Evolutionary conservation across 164 flowering plant species (phyloP).

Genomic region (Vitis labrusca): DNA sequence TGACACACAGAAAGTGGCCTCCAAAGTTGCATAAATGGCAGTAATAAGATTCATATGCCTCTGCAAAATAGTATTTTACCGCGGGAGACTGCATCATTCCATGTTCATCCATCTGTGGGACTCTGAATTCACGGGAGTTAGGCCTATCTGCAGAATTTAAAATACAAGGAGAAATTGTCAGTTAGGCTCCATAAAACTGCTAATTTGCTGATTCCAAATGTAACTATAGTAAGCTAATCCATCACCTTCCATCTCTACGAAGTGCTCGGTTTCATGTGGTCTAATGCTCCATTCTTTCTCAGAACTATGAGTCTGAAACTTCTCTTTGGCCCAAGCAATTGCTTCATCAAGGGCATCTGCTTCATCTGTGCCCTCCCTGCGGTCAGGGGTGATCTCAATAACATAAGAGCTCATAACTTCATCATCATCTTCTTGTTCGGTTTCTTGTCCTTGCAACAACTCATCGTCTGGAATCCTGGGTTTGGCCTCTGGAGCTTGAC

Average conservation of each 20-base stretch:
- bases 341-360: slow-evolving; percentile 71
- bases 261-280: slow-evolving; percentile 4
- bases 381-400: slow-evolving; percentile 57
- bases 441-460: slow-evolving; percentile 13
- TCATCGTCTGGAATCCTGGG: slow-evolving; percentile 5
- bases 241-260: slow-evolving; percentile 16
- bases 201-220: too few species aligned
- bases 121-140: slow-evolving; percentile 4
- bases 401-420: slow-evolving; percentile 69
- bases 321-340: slow-evolving; percentile 93
- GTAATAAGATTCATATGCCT: too few species aligned
- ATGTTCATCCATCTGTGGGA: slow-evolving; percentile 6
- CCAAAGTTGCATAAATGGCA: too few species aligned
- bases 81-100: slow-evolving; percentile 11
- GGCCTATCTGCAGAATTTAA: slow-evolving; percentile 21
- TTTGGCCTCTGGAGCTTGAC: slow-evolving; percentile 30
- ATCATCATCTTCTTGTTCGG: slow-evolving; percentile 25
- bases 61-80: slow-evolving; percentile 12
- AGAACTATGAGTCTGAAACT: slow-evolving; percentile 30
- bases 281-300: slow-evolving; percentile 12
- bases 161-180: background rate
- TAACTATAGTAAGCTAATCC: too few species aligned
- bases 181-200: background rate
- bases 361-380: slow-evolving; percentile 41
- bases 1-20: too few species aligned